Percentiles rank a stretch among this genome's conserved stretches.
Conservation (phyloP, 169 alveolate genomes). For the Eimeria maxima region DNA sequence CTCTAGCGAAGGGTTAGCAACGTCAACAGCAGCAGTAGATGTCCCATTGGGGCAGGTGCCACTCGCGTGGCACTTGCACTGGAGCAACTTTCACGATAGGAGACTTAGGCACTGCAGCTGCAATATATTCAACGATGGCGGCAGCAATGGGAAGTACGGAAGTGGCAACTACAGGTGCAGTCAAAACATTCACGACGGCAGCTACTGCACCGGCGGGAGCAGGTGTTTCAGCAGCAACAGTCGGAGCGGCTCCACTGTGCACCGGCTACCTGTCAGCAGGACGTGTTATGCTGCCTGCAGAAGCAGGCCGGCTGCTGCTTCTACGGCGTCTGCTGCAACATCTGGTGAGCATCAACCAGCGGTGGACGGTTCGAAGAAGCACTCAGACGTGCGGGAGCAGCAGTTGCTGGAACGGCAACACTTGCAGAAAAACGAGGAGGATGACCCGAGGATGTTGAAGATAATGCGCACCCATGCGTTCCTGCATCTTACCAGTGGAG, state of each 20-base stretch:
- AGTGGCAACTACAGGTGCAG: not conserved
- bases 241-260: not conserved
- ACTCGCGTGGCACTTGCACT: not conserved
- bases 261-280: conserved; percentile 28
- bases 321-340: conserved; percentile 37
- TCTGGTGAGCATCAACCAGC: conserved; percentile 25
- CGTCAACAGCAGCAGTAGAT: not conserved
- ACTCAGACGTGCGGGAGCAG: not conserved
- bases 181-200: not conserved
- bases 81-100: not conserved
- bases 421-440: not conserved
- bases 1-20: conserved; percentile 2
- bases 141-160: not conserved
- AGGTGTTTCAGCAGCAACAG: not conserved
- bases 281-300: not conserved
- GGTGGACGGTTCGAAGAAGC: not conserved
- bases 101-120: not conserved
- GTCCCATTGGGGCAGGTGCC: not conserved
- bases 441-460: conserved; percentile 68
- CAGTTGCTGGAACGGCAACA: conserved; percentile 47
- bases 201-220: not conserved
- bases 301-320: conserved; percentile 45
- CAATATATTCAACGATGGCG: not conserved
- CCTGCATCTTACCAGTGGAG: conserved; percentile 84
- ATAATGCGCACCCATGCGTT: conserved; percentile 77